Conservation (phyloP, 2,329 filamentous ascomycete genomes). For the Pestalotiopsis sp. region DNA sequence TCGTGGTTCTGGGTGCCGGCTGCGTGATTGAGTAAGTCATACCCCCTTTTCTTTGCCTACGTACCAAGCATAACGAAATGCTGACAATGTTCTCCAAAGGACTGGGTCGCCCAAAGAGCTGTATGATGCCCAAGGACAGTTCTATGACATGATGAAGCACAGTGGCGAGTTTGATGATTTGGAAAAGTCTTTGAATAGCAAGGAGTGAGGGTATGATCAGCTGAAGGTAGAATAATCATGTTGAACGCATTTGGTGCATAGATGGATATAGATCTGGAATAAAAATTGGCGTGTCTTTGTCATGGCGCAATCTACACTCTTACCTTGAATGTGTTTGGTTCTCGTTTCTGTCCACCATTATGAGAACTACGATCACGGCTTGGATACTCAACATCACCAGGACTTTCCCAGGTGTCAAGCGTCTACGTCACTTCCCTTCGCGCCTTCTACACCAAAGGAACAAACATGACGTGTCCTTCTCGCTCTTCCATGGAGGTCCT, state of each 20-base stretch:
- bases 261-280: not conserved
- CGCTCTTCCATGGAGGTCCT: no score
- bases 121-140: conserved; percentile 46
- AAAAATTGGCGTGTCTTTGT: no score
- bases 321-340: no score
- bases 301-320: no score
- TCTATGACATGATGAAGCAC: conserved; percentile 58
- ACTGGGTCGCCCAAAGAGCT: conserved; percentile 49
- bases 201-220: not conserved
- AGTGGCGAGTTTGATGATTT: conserved; percentile 55
- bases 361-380: no score
- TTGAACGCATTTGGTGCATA: not conserved
- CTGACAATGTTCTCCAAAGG: conserved; percentile 29
- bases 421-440: no score
- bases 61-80: not conserved
- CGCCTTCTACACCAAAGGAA: no score
- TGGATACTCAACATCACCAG: no score
- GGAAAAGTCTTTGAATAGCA: conserved; percentile 30
- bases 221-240: not conserved
- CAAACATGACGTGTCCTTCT: no score
- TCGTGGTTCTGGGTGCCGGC: conserved; percentile 59
- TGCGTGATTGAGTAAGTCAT: conserved; percentile 51
- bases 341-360: no score
- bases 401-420: no score
- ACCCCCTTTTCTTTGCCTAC: not conserved